phyloP scores from a whole-genome alignment of 495 filamentous ascomycete species.

The Rhypophila decipiens region DNA sequence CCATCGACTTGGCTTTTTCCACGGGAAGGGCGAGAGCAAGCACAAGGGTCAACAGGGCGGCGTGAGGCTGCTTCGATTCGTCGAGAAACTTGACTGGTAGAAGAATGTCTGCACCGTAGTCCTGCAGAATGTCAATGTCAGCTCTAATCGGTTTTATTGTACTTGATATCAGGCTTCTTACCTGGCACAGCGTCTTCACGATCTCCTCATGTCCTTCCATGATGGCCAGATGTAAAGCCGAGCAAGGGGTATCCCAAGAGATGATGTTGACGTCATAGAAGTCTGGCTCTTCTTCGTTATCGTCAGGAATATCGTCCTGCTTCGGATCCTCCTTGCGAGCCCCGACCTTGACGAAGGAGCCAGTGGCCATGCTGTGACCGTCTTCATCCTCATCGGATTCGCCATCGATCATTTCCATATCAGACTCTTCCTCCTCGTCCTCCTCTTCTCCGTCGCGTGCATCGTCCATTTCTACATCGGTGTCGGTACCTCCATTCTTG shows the following conservation, averaged over 20 bases:
- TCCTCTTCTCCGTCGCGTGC: constrained; percentile 5
- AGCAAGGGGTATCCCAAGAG: constrained; percentile 67
- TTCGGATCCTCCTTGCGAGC: constrained; percentile 28
- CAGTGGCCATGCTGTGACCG: constrained; percentile 48
- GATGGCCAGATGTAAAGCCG: constrained; percentile 73
- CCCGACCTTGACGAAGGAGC: constrained; percentile 62
- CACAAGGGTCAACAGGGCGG: constrained; percentile 58
- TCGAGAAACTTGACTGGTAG: constrained; percentile 59
- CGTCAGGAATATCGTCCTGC: constrained; percentile 34
- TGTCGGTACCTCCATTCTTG: too few relatives aligned
- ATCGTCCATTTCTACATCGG: constrained; percentile 6
- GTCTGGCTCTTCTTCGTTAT: constrained; percentile 61
- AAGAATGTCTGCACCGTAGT: constrained; percentile 67
- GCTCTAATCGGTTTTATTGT: background rate
- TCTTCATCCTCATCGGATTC: constrained; percentile 37
- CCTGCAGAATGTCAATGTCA: constrained; percentile 14
- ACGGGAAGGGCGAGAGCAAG: constrained; percentile 52
- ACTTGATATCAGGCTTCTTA: constrained; percentile 7
- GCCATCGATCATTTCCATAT: constrained; percentile 33
- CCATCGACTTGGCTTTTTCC: constrained; percentile 56
- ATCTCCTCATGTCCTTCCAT: constrained; percentile 58
- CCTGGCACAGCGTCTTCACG: constrained; percentile 60
- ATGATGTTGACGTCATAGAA: constrained; percentile 69
- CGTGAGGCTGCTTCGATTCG: constrained; percentile 37
- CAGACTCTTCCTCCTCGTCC: constrained; percentile 27